Conservation (phyloP, 805 yeast species). For the Wickerhamiella occidentalis region DNA sequence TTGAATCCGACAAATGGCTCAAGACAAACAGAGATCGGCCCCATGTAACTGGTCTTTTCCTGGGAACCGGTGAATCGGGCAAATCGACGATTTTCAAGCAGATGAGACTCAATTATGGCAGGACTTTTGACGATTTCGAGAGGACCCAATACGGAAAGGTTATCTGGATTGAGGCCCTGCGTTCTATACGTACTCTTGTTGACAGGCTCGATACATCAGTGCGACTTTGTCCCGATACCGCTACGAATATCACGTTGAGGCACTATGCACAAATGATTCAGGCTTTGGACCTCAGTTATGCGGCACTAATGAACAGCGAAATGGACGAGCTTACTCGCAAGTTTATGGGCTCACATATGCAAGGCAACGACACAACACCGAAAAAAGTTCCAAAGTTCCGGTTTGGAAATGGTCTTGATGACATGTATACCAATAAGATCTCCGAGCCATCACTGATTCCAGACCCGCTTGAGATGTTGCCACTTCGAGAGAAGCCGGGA, state of each 20-base stretch:
- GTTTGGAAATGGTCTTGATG: background rate
- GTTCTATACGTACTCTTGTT: conserved; percentile 66
- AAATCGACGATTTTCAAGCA: conserved; percentile 72
- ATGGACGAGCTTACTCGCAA: conserved; percentile 47
- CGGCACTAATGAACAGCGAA: conserved; percentile 30
- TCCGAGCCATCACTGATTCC: background rate
- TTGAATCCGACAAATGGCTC: background rate
- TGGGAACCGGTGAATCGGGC: conserved; percentile 78
- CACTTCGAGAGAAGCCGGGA: conserved; percentile 18
- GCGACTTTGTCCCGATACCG: conserved; percentile 29
- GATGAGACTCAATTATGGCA: conserved; percentile 71
- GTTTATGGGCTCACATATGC: conserved; percentile 47
- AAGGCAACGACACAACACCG: background rate
- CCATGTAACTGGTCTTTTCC: conserved; percentile 38
- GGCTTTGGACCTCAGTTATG: conserved; percentile 16
- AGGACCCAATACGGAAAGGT: conserved; percentile 69
- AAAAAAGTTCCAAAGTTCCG: background rate
- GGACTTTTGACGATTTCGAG: conserved; percentile 73
- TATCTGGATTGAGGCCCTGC: conserved; percentile 86
- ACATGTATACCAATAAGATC: background rate
- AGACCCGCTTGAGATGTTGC: background rate
- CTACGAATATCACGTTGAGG: background rate
- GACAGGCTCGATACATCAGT: conserved; percentile 60
- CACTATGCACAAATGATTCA: conserved; percentile 13
- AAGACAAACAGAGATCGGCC: background rate